Percentiles rank a stretch among this genome's conserved stretches.
Conservation (phyloP, 306 rosid species). For the Ormosia semicastrata region DNA sequence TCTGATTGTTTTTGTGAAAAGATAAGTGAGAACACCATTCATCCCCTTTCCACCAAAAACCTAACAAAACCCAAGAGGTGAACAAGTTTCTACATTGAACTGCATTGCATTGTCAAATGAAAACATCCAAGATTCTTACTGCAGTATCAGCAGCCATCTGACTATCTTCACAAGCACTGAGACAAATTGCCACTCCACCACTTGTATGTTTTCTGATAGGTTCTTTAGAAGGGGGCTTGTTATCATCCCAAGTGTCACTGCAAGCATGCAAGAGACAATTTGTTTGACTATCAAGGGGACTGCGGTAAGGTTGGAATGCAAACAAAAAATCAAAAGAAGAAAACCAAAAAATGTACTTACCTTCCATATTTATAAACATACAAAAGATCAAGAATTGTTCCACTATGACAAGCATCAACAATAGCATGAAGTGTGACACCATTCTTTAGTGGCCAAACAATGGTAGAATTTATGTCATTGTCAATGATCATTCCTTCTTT, state of each 20-base stretch:
- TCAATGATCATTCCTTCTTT: constrained; percentile 67
- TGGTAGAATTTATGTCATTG: constrained; percentile 54
- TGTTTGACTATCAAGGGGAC: not conserved
- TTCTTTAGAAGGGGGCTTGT: constrained; percentile 56
- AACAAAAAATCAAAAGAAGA: not conserved
- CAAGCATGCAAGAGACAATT: not conserved
- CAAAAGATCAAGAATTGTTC: constrained; percentile 75
- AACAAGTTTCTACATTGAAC: not conserved
- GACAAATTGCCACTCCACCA: constrained; percentile 68
- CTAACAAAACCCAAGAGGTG: constrained; percentile 32
- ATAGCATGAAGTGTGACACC: constrained; percentile 78
- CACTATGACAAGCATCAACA: constrained; percentile 87
- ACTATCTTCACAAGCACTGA: constrained; percentile 75
- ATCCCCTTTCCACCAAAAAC: constrained; percentile 48
- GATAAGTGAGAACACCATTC: constrained; percentile 77
- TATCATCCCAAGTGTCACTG: constrained; percentile 53
- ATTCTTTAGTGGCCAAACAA: constrained; percentile 69
- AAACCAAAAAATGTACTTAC: constrained; percentile 26
- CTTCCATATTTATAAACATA: constrained; percentile 36
- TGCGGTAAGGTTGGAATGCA: not conserved
- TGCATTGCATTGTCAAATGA: not conserved
- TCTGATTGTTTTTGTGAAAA: constrained; percentile 37
- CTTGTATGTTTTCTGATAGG: constrained; percentile 45
- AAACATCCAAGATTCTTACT: constrained; percentile 33
- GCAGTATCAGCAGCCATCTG: constrained; percentile 67